Evolutionary conservation across 768 basidiomycete genomes (phyloP).

Genomic region (Hygrocybe coccinea): DNA sequence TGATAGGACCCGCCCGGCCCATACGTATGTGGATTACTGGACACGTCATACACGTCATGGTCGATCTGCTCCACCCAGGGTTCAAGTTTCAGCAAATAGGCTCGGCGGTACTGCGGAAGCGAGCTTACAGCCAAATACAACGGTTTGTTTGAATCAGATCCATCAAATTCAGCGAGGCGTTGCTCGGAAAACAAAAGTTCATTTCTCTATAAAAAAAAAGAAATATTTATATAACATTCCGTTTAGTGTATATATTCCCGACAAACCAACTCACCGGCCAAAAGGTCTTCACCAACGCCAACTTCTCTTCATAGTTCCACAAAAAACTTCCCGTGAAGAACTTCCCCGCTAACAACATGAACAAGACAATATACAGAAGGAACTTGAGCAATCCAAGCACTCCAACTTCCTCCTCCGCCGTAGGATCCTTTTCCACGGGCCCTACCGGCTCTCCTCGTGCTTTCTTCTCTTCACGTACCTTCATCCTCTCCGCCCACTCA

Average conservation of each 20-base stretch:
- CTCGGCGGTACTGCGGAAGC: constrained; percentile 12
- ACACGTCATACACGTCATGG: constrained; percentile 89
- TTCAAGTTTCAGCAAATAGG: neutral
- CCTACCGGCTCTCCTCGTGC: constrained; percentile 70
- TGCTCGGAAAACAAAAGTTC: constrained; percentile 73
- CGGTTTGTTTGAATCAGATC: constrained; percentile 56
- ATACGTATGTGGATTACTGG: constrained; percentile 64
- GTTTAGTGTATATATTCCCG: constrained; percentile 4
- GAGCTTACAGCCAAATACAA: constrained; percentile 76
- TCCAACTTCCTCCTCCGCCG: constrained; percentile 62
- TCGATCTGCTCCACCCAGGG: constrained; percentile 56
- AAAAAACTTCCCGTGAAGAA: constrained; percentile 83
- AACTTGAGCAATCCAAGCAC: constrained; percentile 65
- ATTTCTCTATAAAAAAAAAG: constrained; percentile 37
- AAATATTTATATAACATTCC: neutral
- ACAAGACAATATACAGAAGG: constrained; percentile 49
- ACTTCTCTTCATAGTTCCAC: constrained; percentile 77
- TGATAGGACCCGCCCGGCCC: constrained; percentile 86
- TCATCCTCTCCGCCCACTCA: constrained; percentile 65
- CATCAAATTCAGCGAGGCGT: constrained; percentile 64
- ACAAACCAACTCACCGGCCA: constrained; percentile 53
- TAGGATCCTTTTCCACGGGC: constrained; percentile 70
- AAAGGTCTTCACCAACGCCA: constrained; percentile 54
- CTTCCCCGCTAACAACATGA: constrained; percentile 61
- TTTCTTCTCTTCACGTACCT: constrained; percentile 66